Evolutionary conservation across 1,284 basidiomycete genomes (phyloP).

Genomic region (Microbotryum lychnidis-dioicae): DNA sequence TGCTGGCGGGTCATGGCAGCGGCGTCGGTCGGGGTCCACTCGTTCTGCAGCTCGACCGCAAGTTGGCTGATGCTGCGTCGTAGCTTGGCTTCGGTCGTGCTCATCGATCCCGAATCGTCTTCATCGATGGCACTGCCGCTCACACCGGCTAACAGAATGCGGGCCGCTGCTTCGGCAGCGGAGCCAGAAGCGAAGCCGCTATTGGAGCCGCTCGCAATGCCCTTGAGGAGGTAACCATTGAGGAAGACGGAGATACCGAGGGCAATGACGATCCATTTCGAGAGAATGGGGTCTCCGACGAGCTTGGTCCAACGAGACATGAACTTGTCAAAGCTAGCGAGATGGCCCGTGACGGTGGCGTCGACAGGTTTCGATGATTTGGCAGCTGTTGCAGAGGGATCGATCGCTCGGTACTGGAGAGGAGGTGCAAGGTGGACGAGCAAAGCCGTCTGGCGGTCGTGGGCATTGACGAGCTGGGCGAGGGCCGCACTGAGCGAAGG

Average conservation of each 20-base stretch:
- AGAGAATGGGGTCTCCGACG: constrained; percentile 87
- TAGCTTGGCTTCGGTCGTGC: constrained; percentile 2
- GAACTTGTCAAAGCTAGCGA: constrained; percentile 59
- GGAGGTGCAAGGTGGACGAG: constrained; percentile 37
- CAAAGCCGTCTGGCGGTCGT: constrained; percentile 36
- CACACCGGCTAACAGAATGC: constrained; percentile 34
- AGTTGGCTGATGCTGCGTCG: constrained; percentile 16
- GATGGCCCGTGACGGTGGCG: constrained; percentile 30
- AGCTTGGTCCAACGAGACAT: constrained; percentile 91
- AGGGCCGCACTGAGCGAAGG: constrained; percentile 57
- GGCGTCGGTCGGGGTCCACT: constrained; percentile 34
- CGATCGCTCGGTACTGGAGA: constrained; percentile 41
- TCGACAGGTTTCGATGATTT: constrained; percentile 9
- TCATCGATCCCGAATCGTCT: constrained; percentile 23
- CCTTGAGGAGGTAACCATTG: constrained; percentile 88
- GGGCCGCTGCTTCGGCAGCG: constrained; percentile 42
- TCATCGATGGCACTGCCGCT: constrained; percentile 26
- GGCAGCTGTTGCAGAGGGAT: constrained; percentile 37
- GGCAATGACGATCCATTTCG: constrained; percentile 89
- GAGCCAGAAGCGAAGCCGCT: constrained; percentile 44
- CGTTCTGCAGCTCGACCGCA: constrained; percentile 28
- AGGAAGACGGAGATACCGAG: constrained; percentile 80
- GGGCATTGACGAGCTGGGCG: constrained; percentile 49
- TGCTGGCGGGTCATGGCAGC: constrained; percentile 32
- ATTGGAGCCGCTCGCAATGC: constrained; percentile 45